Percentiles rank a stretch among this genome's conserved stretches.
These are phyloP conservation scores for Ophiostoma sp. DNA, from an alignment of 2,329 filamentous ascomycete species.

Conservation along the genomic window DNA sequence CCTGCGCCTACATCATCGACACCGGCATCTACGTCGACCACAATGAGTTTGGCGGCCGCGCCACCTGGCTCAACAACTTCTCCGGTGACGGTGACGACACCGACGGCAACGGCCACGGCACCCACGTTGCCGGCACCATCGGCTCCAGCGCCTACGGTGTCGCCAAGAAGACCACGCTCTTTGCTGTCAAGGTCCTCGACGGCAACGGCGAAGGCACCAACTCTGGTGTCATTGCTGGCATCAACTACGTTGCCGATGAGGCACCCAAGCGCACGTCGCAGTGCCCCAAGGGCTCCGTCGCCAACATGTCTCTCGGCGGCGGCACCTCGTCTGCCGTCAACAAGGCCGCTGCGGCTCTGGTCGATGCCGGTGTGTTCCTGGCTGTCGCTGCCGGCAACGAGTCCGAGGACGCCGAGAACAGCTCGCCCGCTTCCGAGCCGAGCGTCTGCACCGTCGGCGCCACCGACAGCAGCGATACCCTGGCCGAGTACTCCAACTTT, in stretches of 20 bases:
- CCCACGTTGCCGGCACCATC: slow-evolving; percentile 97
- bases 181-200: slow-evolving; percentile 95
- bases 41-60: slow-evolving; percentile 95
- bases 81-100: slow-evolving; percentile 74
- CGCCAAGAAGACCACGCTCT: slow-evolving; percentile 95
- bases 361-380: slow-evolving; percentile 89
- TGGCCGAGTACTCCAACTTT: slow-evolving; percentile 99
- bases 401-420: slow-evolving; percentile 98
- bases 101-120: slow-evolving; percentile 97
- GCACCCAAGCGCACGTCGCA: slow-evolving; percentile 85
- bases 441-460: slow-evolving; percentile 95
- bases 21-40: slow-evolving; percentile 91
- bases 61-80: slow-evolving; percentile 95
- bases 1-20: slow-evolving; percentile 98
- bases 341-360: slow-evolving; percentile 86
- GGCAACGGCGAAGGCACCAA: slow-evolving; percentile 97
- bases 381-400: slow-evolving; percentile 98
- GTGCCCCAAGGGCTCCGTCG: slow-evolving; percentile 97
- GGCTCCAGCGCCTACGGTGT: slow-evolving; percentile 99
- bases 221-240: slow-evolving; percentile 97
- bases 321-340: slow-evolving; percentile 93
- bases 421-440: slow-evolving; percentile 87
- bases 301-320: slow-evolving; percentile 99
- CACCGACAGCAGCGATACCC: slow-evolving; percentile 85
- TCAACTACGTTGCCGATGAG: slow-evolving; percentile 82